These are phyloP conservation scores for Solioccasus polychromus DNA, from an alignment of 768 basidiomycete genomes.

Conservation along the genomic window DNA sequence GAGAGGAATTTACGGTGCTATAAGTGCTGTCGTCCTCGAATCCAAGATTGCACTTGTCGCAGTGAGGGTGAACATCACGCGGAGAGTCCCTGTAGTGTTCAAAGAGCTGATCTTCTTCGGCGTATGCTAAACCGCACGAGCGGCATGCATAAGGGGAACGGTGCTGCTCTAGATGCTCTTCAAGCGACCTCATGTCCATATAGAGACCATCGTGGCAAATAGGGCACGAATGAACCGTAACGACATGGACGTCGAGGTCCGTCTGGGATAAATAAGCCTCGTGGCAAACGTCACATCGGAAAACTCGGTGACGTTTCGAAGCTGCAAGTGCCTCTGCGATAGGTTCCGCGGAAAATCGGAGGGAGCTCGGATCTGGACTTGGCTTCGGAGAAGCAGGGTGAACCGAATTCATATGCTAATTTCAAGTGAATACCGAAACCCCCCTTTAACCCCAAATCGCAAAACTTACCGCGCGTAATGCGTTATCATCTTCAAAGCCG, in stretches of 20 bases:
- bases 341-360: constrained; percentile 9
- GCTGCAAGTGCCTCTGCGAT: constrained; percentile 2
- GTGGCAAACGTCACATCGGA: constrained; percentile 25
- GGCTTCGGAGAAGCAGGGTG: constrained; percentile 16
- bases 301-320: background rate
- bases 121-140: constrained; percentile 22
- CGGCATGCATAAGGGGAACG: constrained; percentile 25
- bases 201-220: constrained; percentile 33
- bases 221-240: constrained; percentile 31
- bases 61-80: constrained; percentile 35
- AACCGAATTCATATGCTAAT: constrained; percentile 17
- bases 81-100: constrained; percentile 39
- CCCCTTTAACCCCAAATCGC: constrained; percentile 4
- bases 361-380: constrained; percentile 10
- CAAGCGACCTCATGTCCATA: constrained; percentile 19
- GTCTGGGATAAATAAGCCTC: constrained; percentile 21
- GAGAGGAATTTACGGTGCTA: constrained; percentile 25
- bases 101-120: constrained; percentile 35
- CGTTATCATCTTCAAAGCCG: constrained; percentile 36
- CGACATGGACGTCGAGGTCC: constrained; percentile 30
- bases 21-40: constrained; percentile 33
- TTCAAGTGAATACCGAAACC: constrained; percentile 9
- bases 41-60: constrained; percentile 31
- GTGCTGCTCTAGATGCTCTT: constrained; percentile 32
- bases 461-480: constrained; percentile 29